A percentile compares a stretch with the other conserved stretches of the same genome.
These are phyloP conservation scores for Leishmania lainsoni DNA, from an alignment of 208 protist genomes.

Conservation along the genomic window DNA sequence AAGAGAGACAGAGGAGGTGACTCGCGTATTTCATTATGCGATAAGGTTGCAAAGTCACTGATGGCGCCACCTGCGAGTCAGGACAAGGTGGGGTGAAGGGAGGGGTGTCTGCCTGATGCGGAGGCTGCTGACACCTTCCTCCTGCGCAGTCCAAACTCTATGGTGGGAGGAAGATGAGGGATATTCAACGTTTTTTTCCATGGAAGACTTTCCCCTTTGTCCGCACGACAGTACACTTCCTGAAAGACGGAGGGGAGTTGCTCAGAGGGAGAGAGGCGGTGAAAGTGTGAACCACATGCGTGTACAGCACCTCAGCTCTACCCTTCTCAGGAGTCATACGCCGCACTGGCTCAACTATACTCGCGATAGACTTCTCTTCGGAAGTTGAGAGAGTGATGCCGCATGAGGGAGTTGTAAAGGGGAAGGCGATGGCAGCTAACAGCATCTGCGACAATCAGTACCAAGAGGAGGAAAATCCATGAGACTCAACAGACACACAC, in stretches of 20 bases:
- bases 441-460: neutral
- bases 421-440: neutral
- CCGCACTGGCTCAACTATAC: neutral
- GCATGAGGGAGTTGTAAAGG: neutral
- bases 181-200: too few species aligned
- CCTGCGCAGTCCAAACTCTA: neutral
- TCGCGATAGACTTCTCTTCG: neutral
- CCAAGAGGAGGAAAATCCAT: neutral
- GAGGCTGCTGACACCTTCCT: neutral
- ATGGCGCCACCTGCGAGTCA: neutral
- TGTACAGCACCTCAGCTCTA: too few species aligned
- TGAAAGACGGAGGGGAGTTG: too few species aligned
- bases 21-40: neutral
- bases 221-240: too few species aligned
- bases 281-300: too few species aligned
- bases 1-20: neutral
- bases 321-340: neutral
- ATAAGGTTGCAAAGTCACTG: neutral
- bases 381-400: neutral
- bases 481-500: neutral
- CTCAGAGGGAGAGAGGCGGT: too few species aligned
- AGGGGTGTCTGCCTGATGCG: neutral
- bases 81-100: neutral
- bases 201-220: too few species aligned
- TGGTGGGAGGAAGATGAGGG: neutral